These are phyloP conservation scores for Solanum habrochaites DNA, from an alignment of 257 asterid species.

Conservation along the genomic window DNA sequence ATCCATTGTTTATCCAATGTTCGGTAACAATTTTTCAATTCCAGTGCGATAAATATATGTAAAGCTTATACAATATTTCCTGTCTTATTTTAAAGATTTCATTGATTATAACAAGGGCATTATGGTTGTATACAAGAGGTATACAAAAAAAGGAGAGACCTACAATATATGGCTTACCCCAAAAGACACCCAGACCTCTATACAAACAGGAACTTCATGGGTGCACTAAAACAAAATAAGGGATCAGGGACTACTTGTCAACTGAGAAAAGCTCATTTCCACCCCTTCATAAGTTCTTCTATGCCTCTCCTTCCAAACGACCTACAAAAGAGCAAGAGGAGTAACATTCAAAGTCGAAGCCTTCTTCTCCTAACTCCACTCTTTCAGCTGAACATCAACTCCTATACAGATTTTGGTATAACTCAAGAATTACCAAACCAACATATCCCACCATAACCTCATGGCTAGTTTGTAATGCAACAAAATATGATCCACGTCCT, in stretches of 20 bases:
- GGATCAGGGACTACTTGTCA: background rate
- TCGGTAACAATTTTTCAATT: background rate
- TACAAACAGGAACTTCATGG: background rate
- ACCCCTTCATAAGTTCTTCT: background rate
- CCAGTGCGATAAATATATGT: background rate
- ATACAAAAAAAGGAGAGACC: background rate
- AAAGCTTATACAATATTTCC: background rate
- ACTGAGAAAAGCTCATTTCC: background rate
- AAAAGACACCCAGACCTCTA: background rate
- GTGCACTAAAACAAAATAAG: background rate
- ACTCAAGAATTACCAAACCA: background rate
- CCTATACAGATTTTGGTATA: background rate
- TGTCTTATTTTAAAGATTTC: background rate
- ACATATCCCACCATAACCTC: background rate
- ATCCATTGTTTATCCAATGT: background rate
- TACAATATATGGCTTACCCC: background rate
- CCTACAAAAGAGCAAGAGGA: background rate
- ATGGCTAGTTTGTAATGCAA: background rate
- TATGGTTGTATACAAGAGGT: background rate
- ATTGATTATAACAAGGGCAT: background rate
- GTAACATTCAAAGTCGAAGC: background rate
- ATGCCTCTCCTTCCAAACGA: background rate
- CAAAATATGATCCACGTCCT: background rate
- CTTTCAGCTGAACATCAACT: no score
- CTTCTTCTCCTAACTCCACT: no score